Base-by-base conservation (phyloP, 1,284 basidiomycete genomes). In the Tylopilus orsonianus region DNA sequence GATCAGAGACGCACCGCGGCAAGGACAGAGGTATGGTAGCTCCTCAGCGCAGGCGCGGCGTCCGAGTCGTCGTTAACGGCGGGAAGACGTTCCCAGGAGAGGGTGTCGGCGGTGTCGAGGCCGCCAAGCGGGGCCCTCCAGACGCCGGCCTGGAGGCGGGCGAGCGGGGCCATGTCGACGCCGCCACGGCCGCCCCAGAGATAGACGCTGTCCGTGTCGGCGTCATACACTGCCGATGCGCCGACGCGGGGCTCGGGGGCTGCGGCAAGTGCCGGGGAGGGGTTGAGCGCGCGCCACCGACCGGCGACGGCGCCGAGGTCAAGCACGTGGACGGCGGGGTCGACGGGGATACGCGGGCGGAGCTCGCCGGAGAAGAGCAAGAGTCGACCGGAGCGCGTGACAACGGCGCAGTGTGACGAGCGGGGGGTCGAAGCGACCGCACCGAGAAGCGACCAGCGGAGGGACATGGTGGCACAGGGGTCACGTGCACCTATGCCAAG, bases 111-210 rank as follows among this genome's bases (percentile, higher is more conserved):
- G 4, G 16, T 9, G 20, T 41, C 41, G n/a, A 44, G 41, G 4
- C 7, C 35, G n/a, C 48, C 34, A n/a, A 53, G 45, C 2, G 22
- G 34, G 7, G 44, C 48, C n/a, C 35, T 56, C 66, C 69, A 73
- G 14, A 70, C 22, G n/a, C 68, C 71, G 0, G 58, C 53, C 46
- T 71, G 59, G 26, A 56, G 48, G 2, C 39, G 47, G 4, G 58
- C 56, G 19, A 74, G 57, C 4, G 70, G 69, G 2, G 63, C 54
- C 71, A 70, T 70, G 38, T 71, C 67, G 20, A 60, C 56, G 2
- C 71, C 72, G 5, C 75, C 72, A 9, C 74, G 61, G 0, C 75
- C 74, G 7, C 72, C 75, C 70, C 73, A 78, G 29, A 74, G 41
- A 51, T 71, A 76, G 22, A 78, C 38, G 14, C 35, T 50, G 12